Evolutionary conservation across 768 basidiomycete genomes (phyloP), one percentile per base, ranked within the genome.

Genomic region (Amanita muscaria): DNA sequence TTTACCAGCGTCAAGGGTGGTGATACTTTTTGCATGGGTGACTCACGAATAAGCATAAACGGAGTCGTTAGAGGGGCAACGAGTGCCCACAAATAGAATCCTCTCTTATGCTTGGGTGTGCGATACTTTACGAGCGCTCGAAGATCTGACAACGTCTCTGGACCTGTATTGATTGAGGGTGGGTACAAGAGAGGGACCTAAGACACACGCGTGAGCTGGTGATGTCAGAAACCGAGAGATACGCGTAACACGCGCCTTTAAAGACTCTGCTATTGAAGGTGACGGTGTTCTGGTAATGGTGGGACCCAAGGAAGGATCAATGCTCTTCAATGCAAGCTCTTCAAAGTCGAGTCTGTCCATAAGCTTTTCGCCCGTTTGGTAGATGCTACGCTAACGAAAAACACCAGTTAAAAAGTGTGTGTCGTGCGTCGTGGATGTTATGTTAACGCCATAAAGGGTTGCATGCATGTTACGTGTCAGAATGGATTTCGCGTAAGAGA

Each of bases 341-440:
- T 89, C 88, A 51, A 88, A 88, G 40, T 88, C 88, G 49, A 88
- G 67, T 16, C 74, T 68, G 60, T 88, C 82, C 16, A 81, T 67
- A 2, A 87, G 58, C 16, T 74, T 74, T 64, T 87, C 80, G 19
- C 87, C 87, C 30, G 70, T 63, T 50, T 72, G 62, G 56, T 78
- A 83, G 10, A 75, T 75, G 59, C 86, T 88, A 50, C 22, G 51
- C 21, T 47, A 40, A 48, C 29, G n/a, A 23, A 47, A 5, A 42
- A 27, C 16, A 46, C 32, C 36, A 21, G 42, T 36, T 25, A 35
- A 47, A 24, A 8, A 24, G 14, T 2, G 19, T 12, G 19, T 25
- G 15, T 15, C 32, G 33, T 43, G 14, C 9, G 15, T 16, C 10
- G 18, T 31, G 18, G 2, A 22, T 42, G n/a, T 29, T 14, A n/a